A percentile compares a stretch with the other conserved stretches of the same genome.
phyloP scores from a whole-genome alignment of 352 stramenopile species.

The Phytophthora colocasiae region DNA sequence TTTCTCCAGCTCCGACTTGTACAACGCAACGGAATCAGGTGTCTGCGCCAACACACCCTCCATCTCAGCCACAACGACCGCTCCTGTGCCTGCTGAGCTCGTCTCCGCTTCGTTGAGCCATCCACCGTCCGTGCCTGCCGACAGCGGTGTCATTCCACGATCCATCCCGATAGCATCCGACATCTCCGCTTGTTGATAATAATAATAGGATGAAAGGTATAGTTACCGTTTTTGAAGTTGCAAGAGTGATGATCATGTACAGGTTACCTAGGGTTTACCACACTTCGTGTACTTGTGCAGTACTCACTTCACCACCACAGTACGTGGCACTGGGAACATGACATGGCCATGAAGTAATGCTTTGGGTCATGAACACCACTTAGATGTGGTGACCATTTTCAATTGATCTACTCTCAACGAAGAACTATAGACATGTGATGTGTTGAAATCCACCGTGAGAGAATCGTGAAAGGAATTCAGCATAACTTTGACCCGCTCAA shows the following conservation, averaged over 20 bases:
- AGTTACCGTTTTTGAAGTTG: constrained; percentile 22
- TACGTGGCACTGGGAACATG: too few species aligned
- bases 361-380: too few species aligned
- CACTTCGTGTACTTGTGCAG: too few species aligned
- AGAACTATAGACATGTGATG: too few species aligned
- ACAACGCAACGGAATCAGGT: constrained; percentile 74
- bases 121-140: constrained; percentile 11
- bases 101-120: constrained; percentile 27
- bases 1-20: constrained; percentile 84
- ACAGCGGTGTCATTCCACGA: constrained; percentile 26
- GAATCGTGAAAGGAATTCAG: too few species aligned
- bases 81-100: constrained; percentile 3
- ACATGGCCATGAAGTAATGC: too few species aligned
- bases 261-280: too few species aligned
- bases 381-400: too few species aligned
- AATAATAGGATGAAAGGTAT: neutral
- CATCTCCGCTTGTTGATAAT: constrained; percentile 4
- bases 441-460: too few species aligned
- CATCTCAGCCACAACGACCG: constrained; percentile 69
- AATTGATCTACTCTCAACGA: too few species aligned
- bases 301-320: too few species aligned
- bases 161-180: constrained; percentile 10
- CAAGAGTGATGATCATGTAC: constrained; percentile 7
- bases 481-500: too few species aligned
- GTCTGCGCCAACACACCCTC: constrained; percentile 71